Evolutionary conservation across 2,329 filamentous ascomycete genomes (phyloP).

Genomic region (Plectosphaerella plurivora): DNA sequence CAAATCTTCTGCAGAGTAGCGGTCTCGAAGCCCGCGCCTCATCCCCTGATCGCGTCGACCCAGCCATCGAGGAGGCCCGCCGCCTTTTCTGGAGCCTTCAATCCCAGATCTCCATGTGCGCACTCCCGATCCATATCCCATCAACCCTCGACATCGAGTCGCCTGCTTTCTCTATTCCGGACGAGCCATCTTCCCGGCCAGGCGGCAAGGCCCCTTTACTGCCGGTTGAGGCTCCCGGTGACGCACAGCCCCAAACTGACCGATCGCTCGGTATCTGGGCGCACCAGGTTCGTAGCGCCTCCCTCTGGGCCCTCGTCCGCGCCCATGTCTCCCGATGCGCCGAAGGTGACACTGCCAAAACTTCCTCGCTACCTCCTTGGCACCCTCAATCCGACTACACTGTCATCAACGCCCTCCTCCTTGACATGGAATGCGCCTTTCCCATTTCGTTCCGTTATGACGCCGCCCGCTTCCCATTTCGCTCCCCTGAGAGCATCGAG

Average conservation of each 20-base stretch:
- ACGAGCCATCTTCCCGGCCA: not conserved
- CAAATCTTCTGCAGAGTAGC: not conserved
- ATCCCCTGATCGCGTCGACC: not conserved
- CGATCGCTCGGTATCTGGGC: not conserved
- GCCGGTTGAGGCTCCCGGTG: not conserved
- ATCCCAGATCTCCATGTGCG: not conserved
- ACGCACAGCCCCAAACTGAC: not conserved
- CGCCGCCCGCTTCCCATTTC: not conserved
- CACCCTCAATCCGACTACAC: not conserved
- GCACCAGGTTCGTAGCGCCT: not conserved
- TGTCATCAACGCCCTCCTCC: not conserved
- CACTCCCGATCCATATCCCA: not conserved
- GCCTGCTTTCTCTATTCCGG: not conserved
- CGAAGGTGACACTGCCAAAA: not conserved
- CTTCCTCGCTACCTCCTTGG: not conserved
- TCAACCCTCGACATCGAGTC: not conserved
- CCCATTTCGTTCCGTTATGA: slow-evolving; percentile 1
- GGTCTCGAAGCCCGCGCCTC: not conserved
- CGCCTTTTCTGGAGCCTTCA: not conserved
- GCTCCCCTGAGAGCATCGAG: not conserved
- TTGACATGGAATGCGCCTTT: not conserved
- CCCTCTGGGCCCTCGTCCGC: slow-evolving; percentile 9
- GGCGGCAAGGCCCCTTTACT: not conserved
- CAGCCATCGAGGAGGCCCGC: not conserved
- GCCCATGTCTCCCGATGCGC: slow-evolving; percentile 6